These are phyloP conservation scores for Aspergillus sp. DNA, from an alignment of 2,329 filamentous ascomycete genomes.

Conservation along the genomic window DNA sequence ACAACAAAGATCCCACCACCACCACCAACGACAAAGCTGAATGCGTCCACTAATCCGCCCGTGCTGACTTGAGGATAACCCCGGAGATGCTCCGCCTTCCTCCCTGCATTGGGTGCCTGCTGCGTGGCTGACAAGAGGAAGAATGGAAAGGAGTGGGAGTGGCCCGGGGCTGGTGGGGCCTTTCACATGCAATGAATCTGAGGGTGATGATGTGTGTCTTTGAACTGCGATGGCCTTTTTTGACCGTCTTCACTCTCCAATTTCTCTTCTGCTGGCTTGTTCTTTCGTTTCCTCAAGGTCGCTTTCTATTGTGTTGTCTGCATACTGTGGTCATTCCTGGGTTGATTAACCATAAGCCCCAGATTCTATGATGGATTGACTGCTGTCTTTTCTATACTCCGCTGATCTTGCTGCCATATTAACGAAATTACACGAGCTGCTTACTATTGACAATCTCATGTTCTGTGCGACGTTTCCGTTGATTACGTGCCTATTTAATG, in stretches of 20 bases:
- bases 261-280: not conserved
- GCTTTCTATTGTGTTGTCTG: not conserved
- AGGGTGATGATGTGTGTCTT: conserved; percentile 10
- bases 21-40: not conserved
- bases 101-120: not conserved
- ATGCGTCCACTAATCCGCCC: not conserved
- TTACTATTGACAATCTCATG: not conserved
- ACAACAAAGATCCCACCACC: not conserved
- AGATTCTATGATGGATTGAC: not conserved
- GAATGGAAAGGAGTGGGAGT: not conserved
- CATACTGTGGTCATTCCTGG: not conserved
- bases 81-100: not conserved
- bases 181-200: conserved; percentile 25
- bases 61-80: not conserved
- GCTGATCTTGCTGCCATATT: not conserved
- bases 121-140: not conserved
- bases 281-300: not conserved
- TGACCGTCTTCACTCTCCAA: not conserved
- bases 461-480: not conserved
- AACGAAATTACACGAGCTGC: not conserved
- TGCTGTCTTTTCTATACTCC: not conserved
- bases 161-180: conserved; percentile 11
- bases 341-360: not conserved
- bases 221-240: conserved; percentile 1
- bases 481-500: not conserved